Evolutionary conservation across 306 rosid species (phyloP).

Genomic region (Gastrolobium villosum): DNA sequence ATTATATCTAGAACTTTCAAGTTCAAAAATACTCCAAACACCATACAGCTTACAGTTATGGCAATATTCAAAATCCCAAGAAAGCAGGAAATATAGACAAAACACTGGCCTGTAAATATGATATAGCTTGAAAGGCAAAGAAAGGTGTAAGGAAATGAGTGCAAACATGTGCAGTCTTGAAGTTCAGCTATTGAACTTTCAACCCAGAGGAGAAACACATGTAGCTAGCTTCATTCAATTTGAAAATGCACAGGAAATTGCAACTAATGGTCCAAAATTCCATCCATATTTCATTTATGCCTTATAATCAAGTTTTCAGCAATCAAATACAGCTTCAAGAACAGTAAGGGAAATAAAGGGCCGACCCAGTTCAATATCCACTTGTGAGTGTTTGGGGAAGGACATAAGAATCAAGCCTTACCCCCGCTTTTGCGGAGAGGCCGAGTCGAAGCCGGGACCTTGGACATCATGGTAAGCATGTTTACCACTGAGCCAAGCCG

Average conservation of each 20-base stretch:
- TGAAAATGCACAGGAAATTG: slow-evolving; percentile 23
- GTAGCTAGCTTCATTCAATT: slow-evolving; percentile 30
- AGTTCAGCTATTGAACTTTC: slow-evolving; percentile 9
- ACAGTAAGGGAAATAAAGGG: neutral
- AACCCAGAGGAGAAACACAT: slow-evolving; percentile 25
- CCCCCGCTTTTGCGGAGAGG: too few relatives aligned
- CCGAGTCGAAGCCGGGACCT: too few relatives aligned
- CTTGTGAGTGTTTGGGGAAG: too few relatives aligned
- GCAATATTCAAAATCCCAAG: slow-evolving; percentile 26
- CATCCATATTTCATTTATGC: slow-evolving; percentile 21
- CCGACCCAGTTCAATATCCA: too few relatives aligned
- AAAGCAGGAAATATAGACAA: slow-evolving; percentile 33
- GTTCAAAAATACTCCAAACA: slow-evolving; percentile 28
- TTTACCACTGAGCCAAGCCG: too few relatives aligned
- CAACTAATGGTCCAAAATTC: slow-evolving; percentile 9
- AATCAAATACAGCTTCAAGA: slow-evolving; percentile 11
- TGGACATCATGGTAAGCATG: too few relatives aligned
- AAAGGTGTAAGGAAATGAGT: neutral
- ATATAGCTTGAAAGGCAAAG: slow-evolving; percentile 21
- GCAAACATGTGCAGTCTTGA: neutral
- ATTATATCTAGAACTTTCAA: neutral
- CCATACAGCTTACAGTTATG: neutral
- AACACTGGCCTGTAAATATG: neutral
- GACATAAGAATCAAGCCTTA: too few relatives aligned
- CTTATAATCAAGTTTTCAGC: slow-evolving; percentile 35